Evolutionary conservation across 2,329 filamentous ascomycete genomes (phyloP).

Genomic region (Ilyonectria robusta): DNA sequence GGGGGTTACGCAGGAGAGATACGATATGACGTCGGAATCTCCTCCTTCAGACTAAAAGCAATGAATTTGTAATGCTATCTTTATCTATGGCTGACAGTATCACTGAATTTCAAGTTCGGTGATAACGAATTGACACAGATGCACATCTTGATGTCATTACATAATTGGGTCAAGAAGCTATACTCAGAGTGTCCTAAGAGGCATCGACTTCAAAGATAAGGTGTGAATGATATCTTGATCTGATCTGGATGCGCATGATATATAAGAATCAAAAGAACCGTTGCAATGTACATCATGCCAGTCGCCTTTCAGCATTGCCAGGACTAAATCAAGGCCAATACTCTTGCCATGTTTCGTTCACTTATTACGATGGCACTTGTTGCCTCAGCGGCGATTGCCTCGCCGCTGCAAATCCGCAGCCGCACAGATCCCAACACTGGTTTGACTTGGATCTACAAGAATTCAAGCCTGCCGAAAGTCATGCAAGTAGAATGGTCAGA

Average conservation of each 20-base stretch:
- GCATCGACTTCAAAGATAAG: background rate
- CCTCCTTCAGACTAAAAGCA: background rate
- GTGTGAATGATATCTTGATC: background rate
- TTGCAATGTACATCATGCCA: background rate
- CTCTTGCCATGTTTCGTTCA: background rate
- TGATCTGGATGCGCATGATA: background rate
- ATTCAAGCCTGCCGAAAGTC: conserved; percentile 3
- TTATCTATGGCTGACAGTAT: background rate
- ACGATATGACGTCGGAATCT: background rate
- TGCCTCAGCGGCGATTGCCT: conserved; percentile 1
- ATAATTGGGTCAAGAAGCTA: conserved; percentile 2
- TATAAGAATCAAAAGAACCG: background rate
- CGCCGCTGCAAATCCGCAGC: background rate
- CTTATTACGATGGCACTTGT: conserved; percentile 1
- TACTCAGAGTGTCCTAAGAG: background rate
- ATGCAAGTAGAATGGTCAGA: conserved; percentile 1
- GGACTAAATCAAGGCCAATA: background rate
- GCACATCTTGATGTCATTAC: conserved; percentile 4
- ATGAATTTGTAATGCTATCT: background rate
- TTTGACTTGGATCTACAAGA: conserved; percentile 13
- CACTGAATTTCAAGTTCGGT: background rate
- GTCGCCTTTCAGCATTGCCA: background rate
- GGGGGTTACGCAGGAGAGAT: background rate
- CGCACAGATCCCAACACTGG: conserved; percentile 9
- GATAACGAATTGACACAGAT: background rate